Conservation (phyloP, 345 rosid genomes). For the Gossypium anomalum region DNA sequence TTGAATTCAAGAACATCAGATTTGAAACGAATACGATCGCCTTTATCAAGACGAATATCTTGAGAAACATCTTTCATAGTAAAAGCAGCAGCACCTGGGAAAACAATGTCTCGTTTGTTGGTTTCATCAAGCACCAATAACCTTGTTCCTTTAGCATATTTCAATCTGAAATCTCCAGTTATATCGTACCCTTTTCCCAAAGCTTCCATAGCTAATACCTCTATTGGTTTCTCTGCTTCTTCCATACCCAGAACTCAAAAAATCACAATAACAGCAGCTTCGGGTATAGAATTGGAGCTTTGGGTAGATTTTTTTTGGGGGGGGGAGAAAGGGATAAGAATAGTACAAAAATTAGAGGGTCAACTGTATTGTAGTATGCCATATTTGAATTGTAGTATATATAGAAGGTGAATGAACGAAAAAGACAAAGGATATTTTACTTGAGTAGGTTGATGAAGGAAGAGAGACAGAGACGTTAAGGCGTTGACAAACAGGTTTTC, state of each 20-base stretch:
- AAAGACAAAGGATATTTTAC: neutral
- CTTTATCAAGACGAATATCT: conserved; percentile 1
- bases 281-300: neutral
- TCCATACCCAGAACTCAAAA: neutral
- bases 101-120: neutral
- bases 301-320: neutral
- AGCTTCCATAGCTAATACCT: neutral
- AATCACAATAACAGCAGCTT: neutral
- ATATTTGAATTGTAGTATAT: neutral
- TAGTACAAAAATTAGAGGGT: neutral
- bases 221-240: neutral
- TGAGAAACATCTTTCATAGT: neutral
- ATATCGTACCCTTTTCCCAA: neutral
- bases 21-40: neutral
- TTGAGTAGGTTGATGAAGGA: too few relatives aligned
- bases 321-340: neutral
- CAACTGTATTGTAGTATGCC: neutral
- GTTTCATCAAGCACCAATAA: neutral
- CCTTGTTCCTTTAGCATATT: neutral
- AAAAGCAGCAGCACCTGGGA: neutral
- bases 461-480: neutral
- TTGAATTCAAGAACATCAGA: conserved; percentile 6
- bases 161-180: conserved; percentile 2
- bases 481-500: neutral
- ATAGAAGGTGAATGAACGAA: neutral